Conservation (phyloP, 805 yeast species). For the Candida patagonica region DNA sequence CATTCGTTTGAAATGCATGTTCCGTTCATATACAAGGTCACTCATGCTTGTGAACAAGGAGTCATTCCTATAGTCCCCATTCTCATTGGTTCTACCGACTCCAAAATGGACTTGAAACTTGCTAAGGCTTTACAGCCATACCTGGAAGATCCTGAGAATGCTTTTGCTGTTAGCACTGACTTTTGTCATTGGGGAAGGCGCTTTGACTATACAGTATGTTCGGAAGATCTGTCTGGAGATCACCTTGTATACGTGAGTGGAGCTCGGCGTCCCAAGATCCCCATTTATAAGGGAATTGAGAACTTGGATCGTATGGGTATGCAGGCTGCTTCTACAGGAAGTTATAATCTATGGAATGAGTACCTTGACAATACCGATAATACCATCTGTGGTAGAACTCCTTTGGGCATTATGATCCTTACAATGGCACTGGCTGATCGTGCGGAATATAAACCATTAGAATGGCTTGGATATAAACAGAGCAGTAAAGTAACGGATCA, state of each 20-base stretch:
- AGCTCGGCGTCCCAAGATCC: slow-evolving; percentile 26
- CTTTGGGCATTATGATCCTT: slow-evolving; percentile 55
- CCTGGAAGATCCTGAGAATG: slow-evolving; percentile 43
- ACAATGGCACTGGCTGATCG: slow-evolving; percentile 35
- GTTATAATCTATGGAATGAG: slow-evolving; percentile 49
- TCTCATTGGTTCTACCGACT: slow-evolving; percentile 58
- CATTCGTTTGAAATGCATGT: slow-evolving; percentile 94
- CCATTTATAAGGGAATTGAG: slow-evolving; percentile 68
- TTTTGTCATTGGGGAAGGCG: slow-evolving; percentile 91
- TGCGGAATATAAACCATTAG: slow-evolving; percentile 28
- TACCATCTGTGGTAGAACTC: slow-evolving; percentile 90
- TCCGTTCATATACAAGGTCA: slow-evolving; percentile 54
- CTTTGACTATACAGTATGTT: slow-evolving; percentile 50
- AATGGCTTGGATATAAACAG: slow-evolving; percentile 78
- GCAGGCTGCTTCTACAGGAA: slow-evolving; percentile 47
- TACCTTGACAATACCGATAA: slow-evolving; percentile 68
- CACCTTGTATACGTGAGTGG: slow-evolving; percentile 20
- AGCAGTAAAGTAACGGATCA: slow-evolving; percentile 43
- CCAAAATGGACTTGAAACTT: slow-evolving; percentile 34
- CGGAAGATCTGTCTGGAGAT: slow-evolving; percentile 16
- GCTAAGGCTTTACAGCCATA: slow-evolving; percentile 44
- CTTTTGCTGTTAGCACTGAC: slow-evolving; percentile 79
- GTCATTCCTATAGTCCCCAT: slow-evolving; percentile 57
- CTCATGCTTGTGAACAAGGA: slow-evolving; percentile 1
- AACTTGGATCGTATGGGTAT: slow-evolving; percentile 62